Conservation (phyloP, 345 rosid species). For the Rhizophora apiculata region DNA sequence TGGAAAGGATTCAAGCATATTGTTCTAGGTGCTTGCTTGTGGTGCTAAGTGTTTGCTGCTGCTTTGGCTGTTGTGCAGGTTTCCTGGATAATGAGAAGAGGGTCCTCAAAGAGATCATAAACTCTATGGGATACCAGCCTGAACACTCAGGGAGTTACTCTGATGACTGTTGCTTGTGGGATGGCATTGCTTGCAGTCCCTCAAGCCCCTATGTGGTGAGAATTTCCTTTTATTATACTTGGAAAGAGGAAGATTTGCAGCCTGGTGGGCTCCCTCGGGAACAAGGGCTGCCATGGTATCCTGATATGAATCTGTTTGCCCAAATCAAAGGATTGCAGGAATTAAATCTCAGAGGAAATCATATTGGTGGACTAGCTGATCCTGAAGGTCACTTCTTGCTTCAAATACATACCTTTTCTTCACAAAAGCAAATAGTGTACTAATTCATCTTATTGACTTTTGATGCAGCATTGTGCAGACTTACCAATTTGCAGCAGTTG, state of each 20-base stretch:
- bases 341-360: constrained; percentile 10
- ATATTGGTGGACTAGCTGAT: constrained; percentile 13
- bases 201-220: constrained; percentile 17
- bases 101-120: too few species aligned
- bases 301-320: constrained; percentile 19
- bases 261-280: not conserved
- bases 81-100: too few species aligned
- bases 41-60: too few species aligned
- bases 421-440: too few species aligned
- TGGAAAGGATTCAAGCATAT: too few species aligned
- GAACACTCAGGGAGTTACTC: not conserved
- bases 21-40: too few species aligned
- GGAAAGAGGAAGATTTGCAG: constrained; percentile 1
- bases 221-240: constrained; percentile 6
- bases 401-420: not conserved
- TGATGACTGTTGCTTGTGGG: constrained; percentile 20
- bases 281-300: constrained; percentile 1
- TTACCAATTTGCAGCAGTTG: not conserved
- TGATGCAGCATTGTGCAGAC: constrained; percentile 19
- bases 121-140: too few species aligned
- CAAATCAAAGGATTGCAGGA: constrained; percentile 17
- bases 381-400: constrained; percentile 11
- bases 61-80: too few species aligned
- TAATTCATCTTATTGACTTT: too few species aligned
- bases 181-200: constrained; percentile 13